Evolutionary conservation across 169 alveolate genomes (phyloP).

Genomic region (Miamiensis avidus): DNA sequence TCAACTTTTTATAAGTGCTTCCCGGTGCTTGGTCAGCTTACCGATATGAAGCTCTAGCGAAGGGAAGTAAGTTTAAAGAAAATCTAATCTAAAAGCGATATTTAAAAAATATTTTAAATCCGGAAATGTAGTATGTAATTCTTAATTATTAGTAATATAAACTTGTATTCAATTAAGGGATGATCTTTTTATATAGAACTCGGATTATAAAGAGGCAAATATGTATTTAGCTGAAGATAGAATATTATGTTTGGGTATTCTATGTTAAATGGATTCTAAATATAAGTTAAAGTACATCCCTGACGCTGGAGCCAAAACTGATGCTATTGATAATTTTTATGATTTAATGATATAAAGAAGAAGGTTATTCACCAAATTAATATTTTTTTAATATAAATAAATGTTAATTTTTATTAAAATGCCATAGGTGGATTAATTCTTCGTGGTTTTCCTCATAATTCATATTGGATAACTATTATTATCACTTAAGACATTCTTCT

Average conservation of each 20-base stretch:
- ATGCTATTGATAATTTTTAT: conserved; percentile 27
- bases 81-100: conserved; percentile 20
- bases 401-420: too few relatives aligned
- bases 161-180: too few relatives aligned
- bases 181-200: too few relatives aligned
- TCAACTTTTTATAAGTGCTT: conserved; percentile 31
- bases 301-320: conserved; percentile 34
- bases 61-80: not conserved
- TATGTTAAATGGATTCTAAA: not conserved
- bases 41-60: conserved; percentile 6
- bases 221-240: conserved; percentile 64
- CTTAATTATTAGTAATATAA: too few relatives aligned
- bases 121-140: conserved; percentile 2
- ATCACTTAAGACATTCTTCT: not conserved
- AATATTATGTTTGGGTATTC: conserved; percentile 13
- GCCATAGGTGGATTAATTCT: conserved; percentile 60
- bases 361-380: too few relatives aligned
- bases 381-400: too few relatives aligned
- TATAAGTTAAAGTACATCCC: conserved; percentile 22
- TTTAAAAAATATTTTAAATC: conserved; percentile 25
- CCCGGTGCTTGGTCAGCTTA: conserved; percentile 51
- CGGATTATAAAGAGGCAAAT: conserved; percentile 17
- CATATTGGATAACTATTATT: conserved; percentile 11
- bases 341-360: conserved; percentile 38
- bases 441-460: conserved; percentile 49